Evolutionary conservation across 2,329 filamentous ascomycete genomes (phyloP).

Genomic region (Aspergillus novofumigatus): DNA sequence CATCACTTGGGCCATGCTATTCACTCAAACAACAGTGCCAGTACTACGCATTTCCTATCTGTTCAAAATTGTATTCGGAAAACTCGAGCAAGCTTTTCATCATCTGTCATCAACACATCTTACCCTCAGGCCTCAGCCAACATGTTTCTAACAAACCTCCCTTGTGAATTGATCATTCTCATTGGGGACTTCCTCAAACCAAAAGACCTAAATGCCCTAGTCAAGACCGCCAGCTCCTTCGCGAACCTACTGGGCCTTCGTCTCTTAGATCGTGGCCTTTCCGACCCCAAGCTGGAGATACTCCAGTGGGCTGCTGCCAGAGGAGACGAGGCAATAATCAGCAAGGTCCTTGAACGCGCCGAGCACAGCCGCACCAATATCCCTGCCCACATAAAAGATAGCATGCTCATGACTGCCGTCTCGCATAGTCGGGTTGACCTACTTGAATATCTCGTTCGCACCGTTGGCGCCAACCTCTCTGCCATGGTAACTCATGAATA

Average conservation of each 20-base stretch:
- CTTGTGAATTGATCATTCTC: not conserved
- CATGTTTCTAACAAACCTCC: not conserved
- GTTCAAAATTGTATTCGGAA: too few species aligned
- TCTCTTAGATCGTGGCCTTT: not conserved
- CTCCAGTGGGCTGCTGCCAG: not conserved
- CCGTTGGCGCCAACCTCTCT: not conserved
- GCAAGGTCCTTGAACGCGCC: not conserved
- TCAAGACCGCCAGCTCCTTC: not conserved
- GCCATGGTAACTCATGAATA: not conserved
- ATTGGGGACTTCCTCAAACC: not conserved
- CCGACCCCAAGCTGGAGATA: not conserved
- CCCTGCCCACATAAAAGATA: not conserved
- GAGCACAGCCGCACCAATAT: not conserved
- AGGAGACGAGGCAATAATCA: not conserved
- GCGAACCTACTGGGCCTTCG: not conserved
- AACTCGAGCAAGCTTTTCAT: too few species aligned
- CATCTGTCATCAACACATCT: too few species aligned
- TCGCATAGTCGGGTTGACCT: not conserved
- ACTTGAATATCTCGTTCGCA: not conserved
- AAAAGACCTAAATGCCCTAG: not conserved
- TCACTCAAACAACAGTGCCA: too few species aligned
- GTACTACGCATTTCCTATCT: too few species aligned
- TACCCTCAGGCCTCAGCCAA: not conserved
- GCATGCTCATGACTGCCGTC: not conserved
- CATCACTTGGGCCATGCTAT: too few species aligned